Evolutionary conservation across 345 rosid genomes (phyloP), one percentile per base, ranked within the genome.

Genomic region (Eucalyptus shirleyi): DNA sequence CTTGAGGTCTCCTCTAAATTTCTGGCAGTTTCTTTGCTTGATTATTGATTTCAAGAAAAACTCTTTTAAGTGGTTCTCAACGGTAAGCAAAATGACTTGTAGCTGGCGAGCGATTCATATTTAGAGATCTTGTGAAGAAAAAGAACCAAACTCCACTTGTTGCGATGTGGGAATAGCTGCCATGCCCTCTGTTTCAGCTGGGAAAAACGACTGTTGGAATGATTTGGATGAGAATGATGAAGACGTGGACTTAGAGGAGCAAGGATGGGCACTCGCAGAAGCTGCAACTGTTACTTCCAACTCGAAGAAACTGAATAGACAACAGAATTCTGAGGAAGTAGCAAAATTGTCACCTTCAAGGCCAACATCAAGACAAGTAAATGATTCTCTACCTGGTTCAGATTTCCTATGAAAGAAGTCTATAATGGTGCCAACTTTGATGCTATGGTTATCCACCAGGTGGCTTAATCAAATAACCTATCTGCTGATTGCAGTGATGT

Each of bases 61-160:
- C 21, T 85, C 12, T 24, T 60, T 24, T 60, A 30, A 53, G n/a
- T 92, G 62, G 83, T 23, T 86, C 69, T 86, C 32, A 56, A 56
- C 0, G 62, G 13, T 56, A 56, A 56, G 28, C 62, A 24, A 2
- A 2, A 42, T 30, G 34, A 87, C n/a, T 53, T 67, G 89, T 89
- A 98, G 99, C 86, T 98, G 98, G 99, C 96, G 93, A 90, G 99
- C 97, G 88, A 90, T 96, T 93, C 95, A 96, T 81, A 60, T 96
- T 92, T 95, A 94, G 90, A 96, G 92, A 92, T 59, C 86, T 87
- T 87, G 90, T n/a, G 40, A 86, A 81, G 93, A 23, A 59, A 87
- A 91, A 49, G 94, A 92, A 87, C n/a, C 88, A 1, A 40, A 86
- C 87, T 32, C 67, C 19, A 82, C 53, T 30, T 9, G 89, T 85